These are phyloP conservation scores for Cephaloascus albidus DNA, from an alignment of 805 yeast species.

Conservation along the genomic window DNA sequence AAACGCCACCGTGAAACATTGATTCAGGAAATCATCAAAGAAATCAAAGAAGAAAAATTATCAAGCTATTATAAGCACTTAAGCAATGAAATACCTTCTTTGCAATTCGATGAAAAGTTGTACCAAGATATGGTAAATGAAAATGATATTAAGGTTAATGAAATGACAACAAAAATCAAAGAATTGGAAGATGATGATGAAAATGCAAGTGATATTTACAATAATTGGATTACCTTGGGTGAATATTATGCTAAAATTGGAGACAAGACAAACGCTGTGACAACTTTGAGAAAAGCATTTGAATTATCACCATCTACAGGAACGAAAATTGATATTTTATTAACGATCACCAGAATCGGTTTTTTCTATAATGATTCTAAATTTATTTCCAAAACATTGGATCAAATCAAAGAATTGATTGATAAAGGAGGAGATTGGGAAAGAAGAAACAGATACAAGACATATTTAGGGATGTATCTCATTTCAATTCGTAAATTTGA, in stretches of 20 bases:
- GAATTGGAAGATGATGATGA: constrained; percentile 63
- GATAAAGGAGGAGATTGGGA: constrained; percentile 99
- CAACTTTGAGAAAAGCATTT: constrained; percentile 61
- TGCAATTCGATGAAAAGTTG: constrained; percentile 50
- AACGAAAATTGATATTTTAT: constrained; percentile 75
- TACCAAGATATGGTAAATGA: constrained; percentile 39
- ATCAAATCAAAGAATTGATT: constrained; percentile 62
- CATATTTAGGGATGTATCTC: constrained; percentile 77
- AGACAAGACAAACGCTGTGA: constrained; percentile 62
- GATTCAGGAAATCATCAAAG: constrained; percentile 33
- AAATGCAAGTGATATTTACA: constrained; percentile 76
- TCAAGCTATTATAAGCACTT: constrained; percentile 80
- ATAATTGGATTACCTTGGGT: constrained; percentile 71
- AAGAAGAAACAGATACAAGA: constrained; percentile 88
- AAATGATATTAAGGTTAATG: constrained; percentile 49
- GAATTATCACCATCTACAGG: constrained; percentile 83
- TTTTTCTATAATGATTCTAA: constrained; percentile 76
- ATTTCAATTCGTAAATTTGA: constrained; percentile 80
- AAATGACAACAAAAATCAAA: constrained; percentile 42
- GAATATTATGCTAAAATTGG: constrained; percentile 84
- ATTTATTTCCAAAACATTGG: constrained; percentile 63
- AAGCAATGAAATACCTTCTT: constrained; percentile 28
- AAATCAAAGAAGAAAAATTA: constrained; percentile 53
- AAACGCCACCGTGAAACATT: constrained; percentile 30
- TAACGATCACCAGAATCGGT: constrained; percentile 82